phyloP scores from a whole-genome alignment of 169 alveolate genomes.

The Plasmodium vivax region DNA sequence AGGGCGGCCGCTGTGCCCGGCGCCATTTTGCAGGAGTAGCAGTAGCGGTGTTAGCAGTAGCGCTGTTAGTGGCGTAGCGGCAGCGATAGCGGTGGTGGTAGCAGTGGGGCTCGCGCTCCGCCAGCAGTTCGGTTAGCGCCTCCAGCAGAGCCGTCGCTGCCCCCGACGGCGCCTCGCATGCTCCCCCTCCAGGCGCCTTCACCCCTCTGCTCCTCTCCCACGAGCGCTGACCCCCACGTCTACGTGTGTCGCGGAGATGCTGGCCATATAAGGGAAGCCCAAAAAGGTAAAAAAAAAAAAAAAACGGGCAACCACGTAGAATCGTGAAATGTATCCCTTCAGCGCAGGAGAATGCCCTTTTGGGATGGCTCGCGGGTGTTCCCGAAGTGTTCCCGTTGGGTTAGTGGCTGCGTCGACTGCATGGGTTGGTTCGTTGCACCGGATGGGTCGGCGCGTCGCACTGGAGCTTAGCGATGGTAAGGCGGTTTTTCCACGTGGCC shows the following conservation, averaged over 20 bases:
- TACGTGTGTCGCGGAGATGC: not conserved
- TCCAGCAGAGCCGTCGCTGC: not conserved
- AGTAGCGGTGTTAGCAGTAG: too few species aligned
- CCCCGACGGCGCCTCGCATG: not conserved
- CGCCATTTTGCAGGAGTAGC: conserved; percentile 3
- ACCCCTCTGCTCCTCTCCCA: not conserved
- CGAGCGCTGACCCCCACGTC: not conserved
- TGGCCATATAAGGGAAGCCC: not conserved
- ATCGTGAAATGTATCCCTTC: not conserved
- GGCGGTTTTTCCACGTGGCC: not conserved
- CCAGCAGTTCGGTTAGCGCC: too few species aligned
- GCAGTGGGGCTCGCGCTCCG: not conserved
- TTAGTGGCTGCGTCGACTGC: too few species aligned
- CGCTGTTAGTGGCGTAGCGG: too few species aligned
- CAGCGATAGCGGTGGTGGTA: too few species aligned
- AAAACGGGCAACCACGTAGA: not conserved
- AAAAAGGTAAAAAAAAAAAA: not conserved
- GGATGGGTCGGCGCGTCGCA: not conserved
- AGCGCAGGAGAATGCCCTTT: not conserved
- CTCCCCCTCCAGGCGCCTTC: not conserved
- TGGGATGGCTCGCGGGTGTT: not conserved
- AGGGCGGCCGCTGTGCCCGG: not conserved
- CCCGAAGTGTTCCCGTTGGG: not conserved
- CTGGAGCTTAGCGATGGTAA: not conserved
- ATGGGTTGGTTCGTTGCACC: too few species aligned